A percentile compares a stretch with the other conserved stretches of the same genome.
These are phyloP conservation scores for Royoungia palumana DNA, from an alignment of 768 basidiomycete species.

Conservation along the genomic window DNA sequence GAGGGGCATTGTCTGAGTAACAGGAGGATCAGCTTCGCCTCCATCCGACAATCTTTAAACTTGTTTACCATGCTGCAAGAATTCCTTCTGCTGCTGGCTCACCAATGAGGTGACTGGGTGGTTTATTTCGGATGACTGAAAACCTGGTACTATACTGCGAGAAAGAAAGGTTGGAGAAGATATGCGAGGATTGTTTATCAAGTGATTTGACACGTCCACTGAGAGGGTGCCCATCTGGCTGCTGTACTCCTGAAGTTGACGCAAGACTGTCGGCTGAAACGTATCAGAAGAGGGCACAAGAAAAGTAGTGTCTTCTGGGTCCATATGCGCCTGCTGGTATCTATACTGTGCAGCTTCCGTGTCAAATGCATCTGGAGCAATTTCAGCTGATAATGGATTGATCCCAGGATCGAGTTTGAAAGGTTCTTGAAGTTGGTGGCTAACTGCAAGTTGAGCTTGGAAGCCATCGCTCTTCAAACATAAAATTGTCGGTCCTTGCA, in stretches of 20 bases:
- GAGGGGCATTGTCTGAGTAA: constrained; percentile 14
- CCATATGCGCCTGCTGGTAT: not conserved
- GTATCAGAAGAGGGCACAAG: not conserved
- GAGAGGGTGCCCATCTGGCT: constrained; percentile 3
- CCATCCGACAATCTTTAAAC: not conserved
- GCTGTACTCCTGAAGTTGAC: constrained; percentile 18
- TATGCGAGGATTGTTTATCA: not conserved
- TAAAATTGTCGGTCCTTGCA: constrained; percentile 11
- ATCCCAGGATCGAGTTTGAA: constrained; percentile 20
- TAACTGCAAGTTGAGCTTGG: not conserved
- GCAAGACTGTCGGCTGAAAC: constrained; percentile 7
- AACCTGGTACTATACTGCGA: not conserved
- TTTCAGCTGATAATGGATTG: constrained; percentile 3
- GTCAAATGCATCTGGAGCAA: not conserved
- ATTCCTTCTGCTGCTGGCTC: constrained; percentile 11
- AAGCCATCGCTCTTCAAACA: constrained; percentile 15
- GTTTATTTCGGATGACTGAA: not conserved
- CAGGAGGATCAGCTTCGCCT: constrained; percentile 5
- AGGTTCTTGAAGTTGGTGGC: constrained; percentile 8
- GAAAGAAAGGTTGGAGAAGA: not conserved
- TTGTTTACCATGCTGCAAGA: constrained; percentile 2
- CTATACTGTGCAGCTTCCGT: not conserved
- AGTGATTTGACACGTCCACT: not conserved
- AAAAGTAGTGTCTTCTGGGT: constrained; percentile 11
- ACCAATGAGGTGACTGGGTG: not conserved